A percentile compares a stretch with the other conserved stretches of the same genome.
These are phyloP conservation scores for Kalaharituber pfeilii DNA, from an alignment of 2,329 filamentous ascomycete species.

Conservation along the genomic window DNA sequence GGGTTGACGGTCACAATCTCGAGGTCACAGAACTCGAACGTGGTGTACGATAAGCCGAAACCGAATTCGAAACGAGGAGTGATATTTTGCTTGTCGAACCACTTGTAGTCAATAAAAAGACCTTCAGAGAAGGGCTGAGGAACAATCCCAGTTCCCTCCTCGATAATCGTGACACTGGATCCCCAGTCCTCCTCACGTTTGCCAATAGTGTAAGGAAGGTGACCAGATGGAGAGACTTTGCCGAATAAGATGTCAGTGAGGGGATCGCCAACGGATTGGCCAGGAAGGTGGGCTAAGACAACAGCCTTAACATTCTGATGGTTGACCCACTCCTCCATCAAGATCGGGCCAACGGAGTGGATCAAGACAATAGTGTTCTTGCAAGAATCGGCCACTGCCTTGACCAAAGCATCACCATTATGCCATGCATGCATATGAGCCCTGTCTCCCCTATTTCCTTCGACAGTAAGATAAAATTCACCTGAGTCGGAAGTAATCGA, in stretches of 20 bases:
- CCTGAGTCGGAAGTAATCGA: constrained; percentile 59
- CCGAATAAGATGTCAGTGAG: constrained; percentile 52
- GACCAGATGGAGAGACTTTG: constrained; percentile 49
- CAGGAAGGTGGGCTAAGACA: constrained; percentile 53
- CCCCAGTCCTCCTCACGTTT: constrained; percentile 41
- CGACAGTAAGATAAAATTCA: constrained; percentile 54
- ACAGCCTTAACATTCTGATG: constrained; percentile 49
- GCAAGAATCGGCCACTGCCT: constrained; percentile 42
- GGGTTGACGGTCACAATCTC: constrained; percentile 34
- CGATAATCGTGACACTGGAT: constrained; percentile 36
- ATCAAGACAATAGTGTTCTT: constrained; percentile 49
- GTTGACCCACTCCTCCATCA: constrained; percentile 54
- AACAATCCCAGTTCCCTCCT: constrained; percentile 41
- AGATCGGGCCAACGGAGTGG: constrained; percentile 52
- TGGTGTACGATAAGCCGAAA: constrained; percentile 51
- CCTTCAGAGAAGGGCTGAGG: constrained; percentile 45
- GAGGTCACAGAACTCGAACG: constrained; percentile 39
- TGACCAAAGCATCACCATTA: constrained; percentile 46
- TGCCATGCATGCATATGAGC: constrained; percentile 49
- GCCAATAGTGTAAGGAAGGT: constrained; percentile 50
- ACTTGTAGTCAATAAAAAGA: constrained; percentile 46
- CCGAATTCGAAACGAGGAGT: constrained; percentile 46
- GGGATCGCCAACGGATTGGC: constrained; percentile 53
- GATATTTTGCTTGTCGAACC: constrained; percentile 39
- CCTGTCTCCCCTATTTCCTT: constrained; percentile 51